phyloP scores from a whole-genome alignment of 1,284 basidiomycete genomes.

The Leccinum griseonigrum region DNA sequence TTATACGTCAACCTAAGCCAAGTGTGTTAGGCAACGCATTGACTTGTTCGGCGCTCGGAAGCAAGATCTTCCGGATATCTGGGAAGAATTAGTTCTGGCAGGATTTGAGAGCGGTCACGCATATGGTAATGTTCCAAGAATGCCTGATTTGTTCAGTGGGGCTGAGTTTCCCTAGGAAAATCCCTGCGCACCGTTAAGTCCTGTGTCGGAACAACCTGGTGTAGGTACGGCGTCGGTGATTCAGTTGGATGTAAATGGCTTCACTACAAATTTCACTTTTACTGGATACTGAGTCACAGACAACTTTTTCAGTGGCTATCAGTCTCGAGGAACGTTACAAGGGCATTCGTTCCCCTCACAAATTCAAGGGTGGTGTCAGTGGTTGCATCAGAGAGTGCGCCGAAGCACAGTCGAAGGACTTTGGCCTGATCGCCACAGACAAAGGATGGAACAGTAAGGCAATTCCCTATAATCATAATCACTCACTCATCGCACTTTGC shows the following conservation, averaged over 20 bases:
- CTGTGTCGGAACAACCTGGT: conserved; percentile 63
- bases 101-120: conserved; percentile 79
- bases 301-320: conserved; percentile 47
- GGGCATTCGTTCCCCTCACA: conserved; percentile 71
- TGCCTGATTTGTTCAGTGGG: background rate
- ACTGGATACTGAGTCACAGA: background rate
- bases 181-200: conserved; percentile 56
- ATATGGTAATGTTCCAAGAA: conserved; percentile 52
- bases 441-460: conserved; percentile 70
- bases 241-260: conserved; percentile 53
- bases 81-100: conserved; percentile 64
- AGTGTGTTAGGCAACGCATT: conserved; percentile 52
- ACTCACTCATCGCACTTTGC: background rate
- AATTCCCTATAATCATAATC: background rate
- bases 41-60: conserved; percentile 77
- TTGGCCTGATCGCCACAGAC: conserved; percentile 76
- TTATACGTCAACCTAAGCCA: background rate
- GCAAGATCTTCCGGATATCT: conserved; percentile 74
- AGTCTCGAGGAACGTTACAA: conserved; percentile 74
- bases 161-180: conserved; percentile 37
- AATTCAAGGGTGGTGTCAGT: conserved; percentile 77
- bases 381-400: conserved; percentile 77
- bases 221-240: conserved; percentile 75
- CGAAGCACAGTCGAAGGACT: conserved; percentile 76
- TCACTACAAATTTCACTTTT: background rate